Evolutionary conservation across 139 green algal genomes (phyloP).

Genomic region (Chlorella sp.): DNA sequence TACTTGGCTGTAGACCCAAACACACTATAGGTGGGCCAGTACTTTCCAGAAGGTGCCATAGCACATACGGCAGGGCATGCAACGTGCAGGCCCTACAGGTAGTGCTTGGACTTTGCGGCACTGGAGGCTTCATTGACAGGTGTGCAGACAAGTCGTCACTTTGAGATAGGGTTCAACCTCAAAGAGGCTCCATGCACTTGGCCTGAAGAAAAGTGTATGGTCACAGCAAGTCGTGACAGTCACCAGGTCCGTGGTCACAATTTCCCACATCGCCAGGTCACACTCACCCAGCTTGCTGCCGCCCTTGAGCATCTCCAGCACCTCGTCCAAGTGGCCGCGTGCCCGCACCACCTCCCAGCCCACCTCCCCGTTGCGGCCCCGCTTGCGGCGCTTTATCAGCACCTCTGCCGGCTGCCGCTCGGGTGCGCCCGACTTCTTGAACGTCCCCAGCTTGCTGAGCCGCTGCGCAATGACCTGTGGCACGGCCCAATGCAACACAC

Average conservation of each 20-base stretch:
- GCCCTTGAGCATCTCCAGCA: constrained; percentile 68
- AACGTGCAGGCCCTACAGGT: no score
- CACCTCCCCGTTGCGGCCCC: constrained; percentile 34
- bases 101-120: no score
- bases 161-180: neutral
- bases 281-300: constrained; percentile 36
- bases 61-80: no score
- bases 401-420: constrained; percentile 67
- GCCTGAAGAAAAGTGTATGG: neutral
- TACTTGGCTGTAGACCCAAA: no score
- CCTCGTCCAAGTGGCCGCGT: constrained; percentile 82
- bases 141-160: neutral
- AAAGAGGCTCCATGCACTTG: no score
- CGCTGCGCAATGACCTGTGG: constrained; percentile 66
- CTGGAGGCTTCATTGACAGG: no score
- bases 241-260: neutral
- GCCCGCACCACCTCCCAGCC: constrained; percentile 77
- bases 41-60: no score
- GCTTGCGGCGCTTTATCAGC: constrained; percentile 63
- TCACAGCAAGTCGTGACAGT: neutral
- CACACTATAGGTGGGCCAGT: no score
- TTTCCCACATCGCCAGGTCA: neutral
- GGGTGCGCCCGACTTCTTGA: constrained; percentile 22
- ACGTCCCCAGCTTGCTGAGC: constrained; percentile 68
- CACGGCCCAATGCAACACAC: no score